These are phyloP conservation scores for Mycena sanguinolenta DNA, from an alignment of 768 basidiomycete species.

Conservation along the genomic window DNA sequence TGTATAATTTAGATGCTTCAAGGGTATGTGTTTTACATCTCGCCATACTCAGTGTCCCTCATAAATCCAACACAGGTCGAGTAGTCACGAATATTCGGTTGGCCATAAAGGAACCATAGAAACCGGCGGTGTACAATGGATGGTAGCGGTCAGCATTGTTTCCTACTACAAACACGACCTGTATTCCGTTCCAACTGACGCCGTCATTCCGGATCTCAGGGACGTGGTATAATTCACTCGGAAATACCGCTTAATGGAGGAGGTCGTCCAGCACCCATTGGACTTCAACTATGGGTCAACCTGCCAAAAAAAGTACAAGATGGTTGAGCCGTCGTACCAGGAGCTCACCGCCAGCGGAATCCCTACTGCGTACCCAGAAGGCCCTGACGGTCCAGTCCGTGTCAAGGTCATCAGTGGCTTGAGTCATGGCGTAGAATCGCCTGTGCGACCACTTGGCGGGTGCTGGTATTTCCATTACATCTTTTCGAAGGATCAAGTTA, in stretches of 20 bases:
- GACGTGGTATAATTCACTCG: slow-evolving; percentile 82
- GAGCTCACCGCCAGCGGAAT: slow-evolving; percentile 79
- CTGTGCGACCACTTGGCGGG: slow-evolving; percentile 91
- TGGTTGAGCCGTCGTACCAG: slow-evolving; percentile 89
- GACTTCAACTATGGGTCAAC: slow-evolving; percentile 92
- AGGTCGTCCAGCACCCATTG: slow-evolving; percentile 79
- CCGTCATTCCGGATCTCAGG: slow-evolving; percentile 35
- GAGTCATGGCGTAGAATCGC: slow-evolving; percentile 88
- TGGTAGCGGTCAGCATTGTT: slow-evolving; percentile 57
- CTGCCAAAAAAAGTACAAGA: slow-evolving; percentile 85
- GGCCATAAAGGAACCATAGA: slow-evolving; percentile 86
- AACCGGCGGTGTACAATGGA: slow-evolving; percentile 94
- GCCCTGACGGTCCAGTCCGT: slow-evolving; percentile 73
- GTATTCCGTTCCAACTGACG: slow-evolving; percentile 41
- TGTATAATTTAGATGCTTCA: slow-evolving; percentile 67
- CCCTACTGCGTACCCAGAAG: slow-evolving; percentile 80
- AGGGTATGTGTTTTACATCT: slow-evolving; percentile 64
- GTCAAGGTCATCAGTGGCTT: slow-evolving; percentile 92
- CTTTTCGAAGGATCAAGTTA: slow-evolving; percentile 69
- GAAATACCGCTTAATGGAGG: slow-evolving; percentile 88
- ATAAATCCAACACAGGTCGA: slow-evolving; percentile 57
- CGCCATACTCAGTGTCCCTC: neutral
- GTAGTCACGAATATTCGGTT: slow-evolving; percentile 91
- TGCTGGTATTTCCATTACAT: slow-evolving; percentile 93
- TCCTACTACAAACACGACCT: neutral